Evolutionary conservation across 352 stramenopile species (phyloP).

Genomic region (Pythium volutum): DNA sequence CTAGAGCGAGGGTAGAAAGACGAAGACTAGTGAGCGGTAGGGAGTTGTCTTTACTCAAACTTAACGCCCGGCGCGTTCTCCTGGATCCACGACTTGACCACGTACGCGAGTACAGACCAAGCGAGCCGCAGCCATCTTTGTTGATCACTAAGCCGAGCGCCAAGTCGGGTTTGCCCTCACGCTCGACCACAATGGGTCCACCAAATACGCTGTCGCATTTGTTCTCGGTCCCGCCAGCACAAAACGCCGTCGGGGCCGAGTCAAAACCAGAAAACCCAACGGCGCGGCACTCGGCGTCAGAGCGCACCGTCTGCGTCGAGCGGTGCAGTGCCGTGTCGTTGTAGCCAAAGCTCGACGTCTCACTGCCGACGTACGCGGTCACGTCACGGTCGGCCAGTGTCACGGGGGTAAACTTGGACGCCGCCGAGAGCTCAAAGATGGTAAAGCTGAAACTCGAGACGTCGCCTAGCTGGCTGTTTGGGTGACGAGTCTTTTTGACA

Average conservation of each 20-base stretch:
- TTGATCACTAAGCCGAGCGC: neutral
- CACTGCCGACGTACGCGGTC: neutral
- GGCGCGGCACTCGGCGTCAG: neutral
- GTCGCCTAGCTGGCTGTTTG: neutral
- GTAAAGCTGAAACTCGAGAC: neutral
- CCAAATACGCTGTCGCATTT: neutral
- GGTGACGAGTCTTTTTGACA: neutral
- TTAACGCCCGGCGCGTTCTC: slow-evolving; percentile 3
- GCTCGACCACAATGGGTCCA: slow-evolving; percentile 4
- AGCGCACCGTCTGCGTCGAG: neutral
- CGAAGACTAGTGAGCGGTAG: too few relatives aligned
- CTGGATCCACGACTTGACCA: slow-evolving; percentile 7
- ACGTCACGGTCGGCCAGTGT: neutral
- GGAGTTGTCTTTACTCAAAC: slow-evolving; percentile 10
- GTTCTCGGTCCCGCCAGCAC: neutral
- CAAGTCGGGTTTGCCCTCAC: neutral
- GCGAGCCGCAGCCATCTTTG: neutral
- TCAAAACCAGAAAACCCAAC: neutral
- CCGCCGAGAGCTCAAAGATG: neutral
- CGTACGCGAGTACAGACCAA: neutral
- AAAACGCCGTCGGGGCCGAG: neutral
- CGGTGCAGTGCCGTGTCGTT: neutral
- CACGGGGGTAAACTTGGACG: slow-evolving; percentile 5
- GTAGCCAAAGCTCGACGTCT: slow-evolving; percentile 2
- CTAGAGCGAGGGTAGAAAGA: too few relatives aligned